Conservation (phyloP, 768 basidiomycete genomes). For the Tubosaeta brunneosetosa region DNA sequence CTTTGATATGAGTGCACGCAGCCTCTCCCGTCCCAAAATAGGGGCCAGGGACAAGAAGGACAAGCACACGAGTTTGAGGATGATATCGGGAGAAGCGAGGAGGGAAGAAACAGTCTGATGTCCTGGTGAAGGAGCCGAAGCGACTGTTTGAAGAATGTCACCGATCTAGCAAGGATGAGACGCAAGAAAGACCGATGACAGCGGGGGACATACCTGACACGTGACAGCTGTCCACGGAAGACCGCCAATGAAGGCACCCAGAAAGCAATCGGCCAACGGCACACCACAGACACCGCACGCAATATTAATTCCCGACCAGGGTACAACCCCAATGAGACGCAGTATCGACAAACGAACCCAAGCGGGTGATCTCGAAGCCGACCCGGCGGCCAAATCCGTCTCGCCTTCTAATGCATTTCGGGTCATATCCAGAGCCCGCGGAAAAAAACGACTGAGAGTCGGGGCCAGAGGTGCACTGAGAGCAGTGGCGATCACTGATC, state of each 20-base stretch:
- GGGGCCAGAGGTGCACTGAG: conserved; percentile 83
- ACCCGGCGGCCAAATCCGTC: conserved; percentile 39
- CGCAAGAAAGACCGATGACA: conserved; percentile 12
- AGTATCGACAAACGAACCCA: conserved; percentile 89
- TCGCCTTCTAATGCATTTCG: conserved; percentile 74
- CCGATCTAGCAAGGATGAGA: conserved; percentile 54
- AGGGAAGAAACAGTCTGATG: conserved; percentile 80
- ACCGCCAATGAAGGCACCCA: conserved; percentile 80
- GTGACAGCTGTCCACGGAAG: conserved; percentile 91
- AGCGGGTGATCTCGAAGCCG: conserved; percentile 36
- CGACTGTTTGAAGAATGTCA: conserved; percentile 81
- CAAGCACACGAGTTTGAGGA: conserved; percentile 77
- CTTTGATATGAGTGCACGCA: conserved; percentile 52
- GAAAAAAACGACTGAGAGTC: conserved; percentile 74
- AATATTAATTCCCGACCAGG: conserved; percentile 97
- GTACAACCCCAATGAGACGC: conserved; percentile 87
- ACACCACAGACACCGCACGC: conserved; percentile 93
- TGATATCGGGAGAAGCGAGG: conserved; percentile 77
- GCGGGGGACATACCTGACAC: conserved; percentile 59
- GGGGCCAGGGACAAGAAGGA: conserved; percentile 84
- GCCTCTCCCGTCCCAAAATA: conserved; percentile 67
- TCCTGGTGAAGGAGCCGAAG: conserved; percentile 62
- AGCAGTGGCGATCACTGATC: conserved; percentile 76
- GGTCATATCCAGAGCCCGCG: conserved; percentile 80
- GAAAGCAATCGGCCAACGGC: conserved; percentile 62